Percentiles rank a stretch among this genome's conserved stretches.
Evolutionary conservation across 805 yeast genomes (phyloP).

Genomic region (Nakazawaea holstii): DNA sequence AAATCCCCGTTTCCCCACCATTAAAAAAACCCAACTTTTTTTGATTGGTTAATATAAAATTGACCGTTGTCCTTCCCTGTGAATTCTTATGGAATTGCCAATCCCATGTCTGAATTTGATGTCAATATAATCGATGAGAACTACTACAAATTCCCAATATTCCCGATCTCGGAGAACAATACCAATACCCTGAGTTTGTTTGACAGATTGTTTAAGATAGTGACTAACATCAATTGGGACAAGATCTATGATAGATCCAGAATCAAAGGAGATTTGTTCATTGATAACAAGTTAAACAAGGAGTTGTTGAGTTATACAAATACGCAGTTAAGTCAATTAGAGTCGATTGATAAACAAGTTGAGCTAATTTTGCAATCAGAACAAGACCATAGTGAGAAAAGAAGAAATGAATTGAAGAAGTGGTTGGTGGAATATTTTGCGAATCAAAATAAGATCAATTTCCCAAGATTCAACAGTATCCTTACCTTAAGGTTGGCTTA

Average conservation of each 20-base stretch:
- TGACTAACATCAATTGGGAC: constrained; percentile 7
- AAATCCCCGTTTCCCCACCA: not conserved
- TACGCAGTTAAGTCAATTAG: not conserved
- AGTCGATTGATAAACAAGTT: constrained; percentile 4
- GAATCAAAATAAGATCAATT: constrained; percentile 5
- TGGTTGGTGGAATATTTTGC: constrained; percentile 9
- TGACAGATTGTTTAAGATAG: not conserved
- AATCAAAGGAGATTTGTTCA: not conserved
- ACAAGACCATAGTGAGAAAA: not conserved
- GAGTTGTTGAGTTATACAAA: constrained; percentile 2
- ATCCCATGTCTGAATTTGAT: not conserved
- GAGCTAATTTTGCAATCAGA: constrained; percentile 4
- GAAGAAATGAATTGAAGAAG: not conserved
- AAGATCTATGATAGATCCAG: not conserved
- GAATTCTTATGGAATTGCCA: no score
- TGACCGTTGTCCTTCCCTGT: no score
- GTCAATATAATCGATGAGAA: constrained; percentile 5
- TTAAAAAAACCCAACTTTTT: no score
- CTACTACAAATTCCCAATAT: constrained; percentile 5
- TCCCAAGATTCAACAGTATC: constrained; percentile 4
- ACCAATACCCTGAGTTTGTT: not conserved
- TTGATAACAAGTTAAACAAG: not conserved
- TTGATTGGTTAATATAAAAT: no score
- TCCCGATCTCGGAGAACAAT: constrained; percentile 1
- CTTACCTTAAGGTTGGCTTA: constrained; percentile 3